Percentiles rank a stretch among this genome's conserved stretches.
phyloP scores from a whole-genome alignment of 257 asterid genomes.

The Rhazya stricta region DNA sequence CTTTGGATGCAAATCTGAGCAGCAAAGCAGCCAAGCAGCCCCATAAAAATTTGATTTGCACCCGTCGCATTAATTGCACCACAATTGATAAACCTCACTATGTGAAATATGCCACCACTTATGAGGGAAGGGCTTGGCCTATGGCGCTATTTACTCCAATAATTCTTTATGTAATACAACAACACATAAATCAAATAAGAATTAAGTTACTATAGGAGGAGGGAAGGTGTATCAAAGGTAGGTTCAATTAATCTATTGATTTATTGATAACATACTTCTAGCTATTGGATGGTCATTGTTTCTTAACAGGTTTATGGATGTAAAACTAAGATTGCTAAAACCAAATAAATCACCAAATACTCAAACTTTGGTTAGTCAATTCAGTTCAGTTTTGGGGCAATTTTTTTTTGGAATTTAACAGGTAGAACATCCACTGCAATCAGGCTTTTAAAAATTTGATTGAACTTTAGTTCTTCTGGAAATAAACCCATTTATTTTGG shows the following conservation, averaged over 20 bases:
- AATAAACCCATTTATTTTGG: background rate
- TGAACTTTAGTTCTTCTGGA: background rate
- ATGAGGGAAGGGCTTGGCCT: slow-evolving; percentile 73
- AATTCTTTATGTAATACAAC: background rate
- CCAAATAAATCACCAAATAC: no score
- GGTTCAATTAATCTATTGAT: background rate
- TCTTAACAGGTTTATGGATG: background rate
- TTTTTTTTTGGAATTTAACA: background rate
- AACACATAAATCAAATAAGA: background rate
- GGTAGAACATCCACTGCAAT: background rate
- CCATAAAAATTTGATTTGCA: slow-evolving; percentile 28
- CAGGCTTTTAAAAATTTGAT: background rate
- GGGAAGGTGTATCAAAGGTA: background rate
- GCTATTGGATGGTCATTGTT: background rate
- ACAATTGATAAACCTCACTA: slow-evolving; percentile 44
- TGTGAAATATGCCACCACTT: slow-evolving; percentile 73
- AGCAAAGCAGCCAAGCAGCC: slow-evolving; percentile 1
- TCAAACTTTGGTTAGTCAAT: no score
- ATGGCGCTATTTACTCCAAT: slow-evolving; percentile 31
- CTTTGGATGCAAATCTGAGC: slow-evolving; percentile 15
- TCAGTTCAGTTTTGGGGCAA: background rate
- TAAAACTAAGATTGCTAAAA: no score
- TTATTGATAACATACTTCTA: background rate
- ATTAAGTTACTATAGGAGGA: background rate
- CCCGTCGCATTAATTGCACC: slow-evolving; percentile 73